Percentiles rank a stretch among this genome's conserved stretches.
These are phyloP conservation scores for Mycena alexandri DNA, from an alignment of 768 basidiomycete genomes.

Conservation along the genomic window DNA sequence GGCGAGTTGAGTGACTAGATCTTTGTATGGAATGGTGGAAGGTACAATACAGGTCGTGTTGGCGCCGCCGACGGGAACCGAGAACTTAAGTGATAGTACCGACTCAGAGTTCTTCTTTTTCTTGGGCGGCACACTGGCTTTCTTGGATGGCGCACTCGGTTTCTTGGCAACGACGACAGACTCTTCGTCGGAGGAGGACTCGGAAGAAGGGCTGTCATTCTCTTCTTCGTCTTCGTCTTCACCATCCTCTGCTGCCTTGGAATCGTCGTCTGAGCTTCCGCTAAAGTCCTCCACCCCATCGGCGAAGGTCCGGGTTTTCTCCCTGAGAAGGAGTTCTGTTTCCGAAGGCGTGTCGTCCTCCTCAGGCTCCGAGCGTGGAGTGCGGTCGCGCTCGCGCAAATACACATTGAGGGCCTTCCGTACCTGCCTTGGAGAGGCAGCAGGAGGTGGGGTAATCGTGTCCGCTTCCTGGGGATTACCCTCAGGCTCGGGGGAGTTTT, in stretches of 20 bases:
- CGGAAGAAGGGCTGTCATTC: background rate
- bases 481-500: background rate
- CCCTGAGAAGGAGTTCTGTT: conserved; percentile 1
- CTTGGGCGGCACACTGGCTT: too few relatives aligned
- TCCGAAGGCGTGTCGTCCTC: conserved; percentile 5
- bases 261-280: background rate
- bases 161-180: background rate
- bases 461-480: background rate
- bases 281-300: background rate
- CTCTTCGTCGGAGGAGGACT: too few relatives aligned
- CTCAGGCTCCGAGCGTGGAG: background rate
- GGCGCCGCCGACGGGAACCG: conserved; percentile 10
- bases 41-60: background rate
- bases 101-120: too few relatives aligned
- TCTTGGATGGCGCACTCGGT: background rate
- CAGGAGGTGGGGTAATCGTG: background rate
- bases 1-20: background rate
- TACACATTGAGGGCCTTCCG: background rate
- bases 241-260: background rate
- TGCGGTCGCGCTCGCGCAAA: background rate
- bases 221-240: conserved; percentile 7
- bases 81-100: background rate
- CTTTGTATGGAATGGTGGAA: background rate
- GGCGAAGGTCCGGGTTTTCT: background rate
- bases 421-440: background rate